These are phyloP conservation scores for Quercus alba DNA, from an alignment of 306 rosid species.

Conservation along the genomic window DNA sequence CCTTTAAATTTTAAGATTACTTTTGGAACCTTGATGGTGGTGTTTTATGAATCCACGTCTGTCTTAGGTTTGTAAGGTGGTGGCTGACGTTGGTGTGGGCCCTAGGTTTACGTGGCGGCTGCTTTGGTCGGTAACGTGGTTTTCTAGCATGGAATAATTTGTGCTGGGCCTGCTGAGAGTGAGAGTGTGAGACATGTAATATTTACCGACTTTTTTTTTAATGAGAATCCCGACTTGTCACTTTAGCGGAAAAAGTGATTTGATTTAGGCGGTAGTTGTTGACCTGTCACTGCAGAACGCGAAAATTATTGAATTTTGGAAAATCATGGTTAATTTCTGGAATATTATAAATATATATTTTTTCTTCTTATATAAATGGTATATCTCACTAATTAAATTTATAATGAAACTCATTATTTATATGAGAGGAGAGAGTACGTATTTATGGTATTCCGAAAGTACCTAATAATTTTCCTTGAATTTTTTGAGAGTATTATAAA, in stretches of 20 bases:
- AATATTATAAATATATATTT: no score
- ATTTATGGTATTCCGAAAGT: no score
- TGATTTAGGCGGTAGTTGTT: neutral
- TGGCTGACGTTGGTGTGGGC: neutral
- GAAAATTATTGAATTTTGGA: no score
- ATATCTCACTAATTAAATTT: no score
- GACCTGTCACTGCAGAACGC: neutral
- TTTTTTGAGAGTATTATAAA: no score
- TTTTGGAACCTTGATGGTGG: conserved; percentile 9
- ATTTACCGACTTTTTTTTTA: no score
- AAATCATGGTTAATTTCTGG: no score
- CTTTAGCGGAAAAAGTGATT: neutral
- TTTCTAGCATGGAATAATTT: neutral
- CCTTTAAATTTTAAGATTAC: neutral
- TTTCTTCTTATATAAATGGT: no score
- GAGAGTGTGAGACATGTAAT: neutral
- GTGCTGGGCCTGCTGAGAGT: neutral
- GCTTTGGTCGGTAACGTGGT: neutral
- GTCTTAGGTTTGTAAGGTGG: neutral
- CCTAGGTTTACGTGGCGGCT: neutral
- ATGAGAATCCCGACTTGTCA: neutral
- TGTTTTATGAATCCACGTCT: conserved; percentile 25
- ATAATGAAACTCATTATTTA: no score
- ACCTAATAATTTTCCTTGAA: no score
- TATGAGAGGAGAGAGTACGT: no score